phyloP scores from a whole-genome alignment of 1,139 yeast genomes.

The Geotrichum restrictum region DNA sequence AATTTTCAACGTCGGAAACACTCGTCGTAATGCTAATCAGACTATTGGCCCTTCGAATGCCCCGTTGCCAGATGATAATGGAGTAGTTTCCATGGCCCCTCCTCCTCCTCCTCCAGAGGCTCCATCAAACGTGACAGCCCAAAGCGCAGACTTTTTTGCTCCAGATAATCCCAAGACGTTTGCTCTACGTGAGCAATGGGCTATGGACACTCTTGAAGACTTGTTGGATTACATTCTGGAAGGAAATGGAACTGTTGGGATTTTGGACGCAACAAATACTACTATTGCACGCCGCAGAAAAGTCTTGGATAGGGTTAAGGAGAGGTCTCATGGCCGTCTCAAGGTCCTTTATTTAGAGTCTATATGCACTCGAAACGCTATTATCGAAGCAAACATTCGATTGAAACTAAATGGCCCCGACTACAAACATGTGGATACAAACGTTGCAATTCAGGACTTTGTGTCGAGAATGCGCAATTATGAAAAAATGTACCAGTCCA shows the following conservation, averaged over 20 bases:
- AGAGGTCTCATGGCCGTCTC: constrained; percentile 66
- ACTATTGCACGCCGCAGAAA: constrained; percentile 67
- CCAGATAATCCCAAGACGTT: constrained; percentile 70
- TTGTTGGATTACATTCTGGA: constrained; percentile 72
- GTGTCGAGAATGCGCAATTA: constrained; percentile 77
- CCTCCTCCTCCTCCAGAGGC: too few relatives aligned
- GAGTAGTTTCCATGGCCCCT: constrained; percentile 12
- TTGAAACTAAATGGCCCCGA: constrained; percentile 92
- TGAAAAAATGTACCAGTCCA: constrained; percentile 85
- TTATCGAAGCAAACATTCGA: constrained; percentile 76
- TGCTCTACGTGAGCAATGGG: constrained; percentile 84
- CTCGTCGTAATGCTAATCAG: constrained; percentile 66
- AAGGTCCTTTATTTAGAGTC: constrained; percentile 84
- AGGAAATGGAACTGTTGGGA: constrained; percentile 88
- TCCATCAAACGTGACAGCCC: constrained; percentile 20
- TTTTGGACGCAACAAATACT: constrained; percentile 88
- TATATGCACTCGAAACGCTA: constrained; percentile 71
- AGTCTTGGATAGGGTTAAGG: constrained; percentile 65
- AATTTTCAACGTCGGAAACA: constrained; percentile 91
- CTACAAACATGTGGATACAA: constrained; percentile 80
- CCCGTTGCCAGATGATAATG: constrained; percentile 60
- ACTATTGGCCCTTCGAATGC: constrained; percentile 66
- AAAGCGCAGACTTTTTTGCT: constrained; percentile 74
- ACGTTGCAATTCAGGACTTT: constrained; percentile 73
- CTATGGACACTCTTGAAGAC: constrained; percentile 87